Conservation (phyloP, 2,329 filamentous ascomycete genomes). For the Chrysoporthe deuterocubensis region DNA sequence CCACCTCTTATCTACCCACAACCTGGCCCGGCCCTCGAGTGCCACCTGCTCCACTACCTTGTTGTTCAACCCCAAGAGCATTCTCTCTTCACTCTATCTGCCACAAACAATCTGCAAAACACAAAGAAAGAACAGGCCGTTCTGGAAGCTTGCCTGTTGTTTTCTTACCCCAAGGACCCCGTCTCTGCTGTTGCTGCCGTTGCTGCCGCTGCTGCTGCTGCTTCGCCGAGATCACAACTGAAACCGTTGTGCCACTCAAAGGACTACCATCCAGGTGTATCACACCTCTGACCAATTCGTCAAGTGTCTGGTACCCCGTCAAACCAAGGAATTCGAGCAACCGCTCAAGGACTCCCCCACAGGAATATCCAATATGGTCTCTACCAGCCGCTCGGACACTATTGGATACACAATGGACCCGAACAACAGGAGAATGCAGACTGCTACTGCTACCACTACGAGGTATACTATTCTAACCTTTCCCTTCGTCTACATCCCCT, state of each 20-base stretch:
- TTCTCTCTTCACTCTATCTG: slow-evolving; percentile 15
- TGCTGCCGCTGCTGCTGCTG: slow-evolving; percentile 9
- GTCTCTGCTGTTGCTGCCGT: slow-evolving; percentile 16
- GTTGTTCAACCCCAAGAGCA: slow-evolving; percentile 12
- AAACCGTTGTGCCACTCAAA: slow-evolving; percentile 24
- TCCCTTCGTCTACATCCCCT: slow-evolving; percentile 52
- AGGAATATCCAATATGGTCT: slow-evolving; percentile 54
- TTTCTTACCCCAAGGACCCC: slow-evolving; percentile 17
- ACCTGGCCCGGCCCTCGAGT: slow-evolving; percentile 12
- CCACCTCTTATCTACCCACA: slow-evolving; percentile 27
- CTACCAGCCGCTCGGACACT: slow-evolving; percentile 45
- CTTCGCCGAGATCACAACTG: slow-evolving; percentile 23
- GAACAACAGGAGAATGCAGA: slow-evolving; percentile 60
- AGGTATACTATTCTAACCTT: slow-evolving; percentile 59
- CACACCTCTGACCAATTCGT: slow-evolving; percentile 24
- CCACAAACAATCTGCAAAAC: slow-evolving; percentile 14
- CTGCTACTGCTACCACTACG: slow-evolving; percentile 58
- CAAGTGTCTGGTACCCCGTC: slow-evolving; percentile 24
- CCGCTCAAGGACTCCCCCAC: slow-evolving; percentile 39
- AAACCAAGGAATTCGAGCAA: slow-evolving; percentile 32
- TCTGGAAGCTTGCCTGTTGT: slow-evolving; percentile 23
- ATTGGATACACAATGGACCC: slow-evolving; percentile 56
- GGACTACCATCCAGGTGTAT: slow-evolving; percentile 22
- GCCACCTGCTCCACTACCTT: slow-evolving; percentile 27
- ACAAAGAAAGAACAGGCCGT: slow-evolving; percentile 24